Evolutionary conservation across 2,329 filamentous ascomycete genomes (phyloP).

Genomic region (Pezicula rhizophila): DNA sequence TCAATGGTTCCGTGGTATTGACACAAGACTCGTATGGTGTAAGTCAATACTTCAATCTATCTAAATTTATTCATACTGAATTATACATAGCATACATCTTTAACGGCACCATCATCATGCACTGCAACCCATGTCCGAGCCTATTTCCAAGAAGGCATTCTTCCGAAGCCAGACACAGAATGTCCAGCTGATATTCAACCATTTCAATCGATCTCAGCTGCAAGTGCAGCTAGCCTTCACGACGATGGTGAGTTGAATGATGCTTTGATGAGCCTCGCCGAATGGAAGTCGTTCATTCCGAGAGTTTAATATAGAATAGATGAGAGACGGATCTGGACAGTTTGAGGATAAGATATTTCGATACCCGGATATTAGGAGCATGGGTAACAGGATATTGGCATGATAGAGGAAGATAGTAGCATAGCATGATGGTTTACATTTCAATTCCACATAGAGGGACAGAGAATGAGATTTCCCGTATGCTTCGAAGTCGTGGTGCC

Average conservation of each 20-base stretch:
- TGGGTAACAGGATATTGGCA: too few species aligned
- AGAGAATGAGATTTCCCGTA: too few species aligned
- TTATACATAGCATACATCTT: constrained; percentile 1
- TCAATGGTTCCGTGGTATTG: constrained; percentile 39
- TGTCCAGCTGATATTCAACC: constrained; percentile 1
- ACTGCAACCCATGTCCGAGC: constrained; percentile 1
- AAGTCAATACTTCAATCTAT: constrained; percentile 17
- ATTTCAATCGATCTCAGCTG: background rate
- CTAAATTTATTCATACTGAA: background rate
- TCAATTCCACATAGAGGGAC: too few species aligned
- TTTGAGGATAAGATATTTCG: too few species aligned
- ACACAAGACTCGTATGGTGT: constrained; percentile 46
- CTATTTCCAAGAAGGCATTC: constrained; percentile 2
- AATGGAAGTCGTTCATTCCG: too few species aligned
- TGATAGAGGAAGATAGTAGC: too few species aligned
- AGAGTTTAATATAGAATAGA: too few species aligned
- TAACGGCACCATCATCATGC: constrained; percentile 2
- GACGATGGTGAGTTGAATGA: background rate
- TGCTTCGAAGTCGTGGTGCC: too few species aligned
- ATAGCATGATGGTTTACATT: too few species aligned
- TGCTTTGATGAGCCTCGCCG: background rate
- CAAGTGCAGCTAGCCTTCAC: too few species aligned
- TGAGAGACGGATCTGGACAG: too few species aligned
- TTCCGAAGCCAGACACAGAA: background rate
- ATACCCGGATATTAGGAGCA: too few species aligned